These are phyloP conservation scores for Neurospora sp. DNA, from an alignment of 495 filamentous ascomycete genomes.

Conservation along the genomic window DNA sequence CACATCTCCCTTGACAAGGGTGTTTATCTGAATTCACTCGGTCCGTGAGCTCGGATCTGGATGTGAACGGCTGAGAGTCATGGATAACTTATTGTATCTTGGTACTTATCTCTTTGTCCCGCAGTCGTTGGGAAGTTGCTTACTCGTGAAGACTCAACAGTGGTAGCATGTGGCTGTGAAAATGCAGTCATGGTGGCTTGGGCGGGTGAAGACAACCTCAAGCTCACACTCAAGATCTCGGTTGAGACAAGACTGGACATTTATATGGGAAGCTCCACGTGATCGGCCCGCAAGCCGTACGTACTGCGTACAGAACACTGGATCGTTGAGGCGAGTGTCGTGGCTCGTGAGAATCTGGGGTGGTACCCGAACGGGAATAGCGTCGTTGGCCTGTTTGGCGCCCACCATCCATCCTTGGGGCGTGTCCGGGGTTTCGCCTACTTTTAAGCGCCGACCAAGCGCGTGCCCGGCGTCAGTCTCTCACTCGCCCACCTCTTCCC, in stretches of 20 bases:
- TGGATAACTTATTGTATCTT: not conserved
- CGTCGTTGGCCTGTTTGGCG: not conserved
- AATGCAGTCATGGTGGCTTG: not conserved
- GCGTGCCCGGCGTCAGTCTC: constrained; percentile 7
- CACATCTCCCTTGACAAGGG: not conserved
- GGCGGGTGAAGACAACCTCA: not conserved
- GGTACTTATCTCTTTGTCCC: not conserved
- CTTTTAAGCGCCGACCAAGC: constrained; percentile 24
- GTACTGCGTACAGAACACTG: not conserved
- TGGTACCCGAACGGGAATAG: not conserved
- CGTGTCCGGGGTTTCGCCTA: not conserved
- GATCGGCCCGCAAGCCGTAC: not conserved
- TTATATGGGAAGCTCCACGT: not conserved
- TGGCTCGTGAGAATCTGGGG: not conserved
- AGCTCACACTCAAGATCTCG: not conserved
- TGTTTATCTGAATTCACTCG: not conserved
- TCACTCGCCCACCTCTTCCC: not conserved
- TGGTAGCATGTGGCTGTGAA: not conserved
- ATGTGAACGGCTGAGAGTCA: not conserved
- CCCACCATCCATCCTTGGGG: not conserved
- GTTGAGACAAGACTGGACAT: not conserved
- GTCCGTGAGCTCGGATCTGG: not conserved
- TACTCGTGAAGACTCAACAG: not conserved
- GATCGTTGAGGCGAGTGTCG: not conserved
- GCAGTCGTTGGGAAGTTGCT: not conserved